Conservation (phyloP, 1,139 yeast species). For the Suhomyces bribrorum region DNA sequence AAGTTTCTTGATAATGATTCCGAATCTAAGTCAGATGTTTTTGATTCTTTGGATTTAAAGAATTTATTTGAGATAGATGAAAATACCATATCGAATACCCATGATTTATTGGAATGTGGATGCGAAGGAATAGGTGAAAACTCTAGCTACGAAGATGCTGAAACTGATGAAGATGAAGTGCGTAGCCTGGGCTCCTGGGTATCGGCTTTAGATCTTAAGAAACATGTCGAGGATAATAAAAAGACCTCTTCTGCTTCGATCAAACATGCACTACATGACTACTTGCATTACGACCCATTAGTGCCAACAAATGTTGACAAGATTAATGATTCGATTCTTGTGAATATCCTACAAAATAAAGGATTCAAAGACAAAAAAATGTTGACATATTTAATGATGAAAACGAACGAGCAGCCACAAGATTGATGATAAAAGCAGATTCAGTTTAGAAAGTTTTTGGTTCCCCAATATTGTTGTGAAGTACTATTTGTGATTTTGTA, state of each 20-base stretch:
- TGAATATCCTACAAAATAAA: slow-evolving; percentile 16
- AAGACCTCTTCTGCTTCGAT: slow-evolving; percentile 41
- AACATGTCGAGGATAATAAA: slow-evolving; percentile 30
- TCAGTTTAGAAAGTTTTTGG: no score
- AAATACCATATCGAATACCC: slow-evolving; percentile 69
- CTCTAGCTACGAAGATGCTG: slow-evolving; percentile 20
- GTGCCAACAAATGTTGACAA: slow-evolving; percentile 1
- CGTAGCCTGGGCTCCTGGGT: slow-evolving; percentile 38
- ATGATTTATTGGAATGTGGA: slow-evolving; percentile 74
- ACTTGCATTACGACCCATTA: slow-evolving; percentile 59
- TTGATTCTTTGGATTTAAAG: slow-evolving; percentile 63
- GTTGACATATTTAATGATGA: slow-evolving; percentile 20
- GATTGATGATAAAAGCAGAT: no score
- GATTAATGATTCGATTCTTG: slow-evolving; percentile 16
- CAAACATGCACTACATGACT: slow-evolving; percentile 59
- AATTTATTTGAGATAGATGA: slow-evolving; percentile 68
- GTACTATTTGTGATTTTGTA: no score
- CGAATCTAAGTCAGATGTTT: slow-evolving; percentile 41
- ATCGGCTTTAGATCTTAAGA: slow-evolving; percentile 52
- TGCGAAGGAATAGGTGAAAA: slow-evolving; percentile 56
- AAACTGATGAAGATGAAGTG: slow-evolving; percentile 16
- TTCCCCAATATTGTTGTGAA: no score
- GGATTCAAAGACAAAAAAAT: slow-evolving; percentile 10
- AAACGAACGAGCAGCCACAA: slow-evolving; percentile 4
- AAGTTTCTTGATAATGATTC: slow-evolving; percentile 65